Evolutionary conservation across 768 basidiomycete genomes (phyloP), one percentile per base, ranked within the genome.

Genomic region (Amanita rubescens): DNA sequence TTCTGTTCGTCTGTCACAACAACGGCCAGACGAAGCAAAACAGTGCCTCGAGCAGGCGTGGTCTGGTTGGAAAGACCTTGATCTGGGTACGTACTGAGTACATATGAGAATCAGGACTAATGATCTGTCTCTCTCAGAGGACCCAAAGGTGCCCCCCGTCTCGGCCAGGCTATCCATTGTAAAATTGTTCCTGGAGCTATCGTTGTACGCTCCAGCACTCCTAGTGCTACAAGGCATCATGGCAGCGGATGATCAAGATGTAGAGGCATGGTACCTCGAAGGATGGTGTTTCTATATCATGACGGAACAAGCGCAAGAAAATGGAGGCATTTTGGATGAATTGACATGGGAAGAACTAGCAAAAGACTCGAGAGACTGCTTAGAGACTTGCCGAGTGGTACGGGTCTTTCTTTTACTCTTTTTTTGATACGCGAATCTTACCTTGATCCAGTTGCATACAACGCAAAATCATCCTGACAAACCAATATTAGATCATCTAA

Each of bases 211-310:
- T 0, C 81, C 84, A 22, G 92, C 92, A 1, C 69, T 94, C 5
- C 67, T 84, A 10, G 82, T 94, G 12, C 68, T 95, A 24, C 81
- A 89, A 41, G 88, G 86, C 11, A 76, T 94, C 9, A 83, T 94
- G 68, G 78, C 85, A 9, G 69, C 83, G 0, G 91, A 94, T 65
- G 89, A 93, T 58, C 78, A 90, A 62, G 86, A 90, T 50, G 84
- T 93, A 11, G 92, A 94, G 60, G 93, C 85, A 1, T 94, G 93
- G 85, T 95, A 95, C 63, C 79, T 95, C 25, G 92, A 94, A 67
- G 93, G 92, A 50, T 96, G 92, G 92, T 87, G 88, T 58, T 92
- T 90, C 75, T 91, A 83, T 71, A 71, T 94, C 43, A 83, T 89
- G 80, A 79, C 82, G 0, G 85, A 88, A 65, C 79, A 85, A 55